Evolutionary conservation across 2,329 filamentous ascomycete genomes (phyloP), one percentile per base, ranked within the genome.

Genomic region (Drechslerella stenobrocha): DNA sequence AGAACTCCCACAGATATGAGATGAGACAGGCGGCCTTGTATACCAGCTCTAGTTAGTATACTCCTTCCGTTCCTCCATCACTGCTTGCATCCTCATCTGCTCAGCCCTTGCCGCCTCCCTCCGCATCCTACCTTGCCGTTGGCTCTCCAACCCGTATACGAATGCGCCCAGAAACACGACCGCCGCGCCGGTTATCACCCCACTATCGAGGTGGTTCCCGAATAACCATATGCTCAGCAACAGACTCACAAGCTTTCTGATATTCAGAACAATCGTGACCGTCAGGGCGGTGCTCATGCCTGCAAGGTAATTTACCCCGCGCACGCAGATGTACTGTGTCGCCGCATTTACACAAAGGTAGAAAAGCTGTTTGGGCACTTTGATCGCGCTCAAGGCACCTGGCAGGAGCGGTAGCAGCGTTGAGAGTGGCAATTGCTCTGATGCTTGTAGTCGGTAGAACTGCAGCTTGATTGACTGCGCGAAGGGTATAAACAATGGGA

Each of bases 261-360:
- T 88, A 75, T 97, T 98, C 66, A 98, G 81, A 47, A 97, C 90
- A 73, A 98, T 95, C 1, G 92, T 96, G 22, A 98, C 93, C 0
- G 93, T 97, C 57, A 98, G 81, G 0, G 93, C 95, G 2, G 91
- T 92, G 2, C 89, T 89, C 56, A 87, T 87, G 0, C 92, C 89
- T 1, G 89, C 91, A 2, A 98, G 81, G n/a, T 96, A 82, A 72
- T 97, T 97, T 60, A 98, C 93, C 1, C 93, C 93, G 2, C 91
- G 88, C 70, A 98, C 97, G 76, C 93, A 98, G 22, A 90, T 83
- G 74, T 96, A 90, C 77, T 98, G 93, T 2, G 93, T 97, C 48
- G 95, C 75, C 0, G 95, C 89, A 73, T 95, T 95, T 69, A 87
- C 81, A 1, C 81, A 78, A 13, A 95, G 80, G 73, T 85, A 90